Conservation (phyloP, 306 rosid genomes). For the Mucuna pruriens region DNA sequence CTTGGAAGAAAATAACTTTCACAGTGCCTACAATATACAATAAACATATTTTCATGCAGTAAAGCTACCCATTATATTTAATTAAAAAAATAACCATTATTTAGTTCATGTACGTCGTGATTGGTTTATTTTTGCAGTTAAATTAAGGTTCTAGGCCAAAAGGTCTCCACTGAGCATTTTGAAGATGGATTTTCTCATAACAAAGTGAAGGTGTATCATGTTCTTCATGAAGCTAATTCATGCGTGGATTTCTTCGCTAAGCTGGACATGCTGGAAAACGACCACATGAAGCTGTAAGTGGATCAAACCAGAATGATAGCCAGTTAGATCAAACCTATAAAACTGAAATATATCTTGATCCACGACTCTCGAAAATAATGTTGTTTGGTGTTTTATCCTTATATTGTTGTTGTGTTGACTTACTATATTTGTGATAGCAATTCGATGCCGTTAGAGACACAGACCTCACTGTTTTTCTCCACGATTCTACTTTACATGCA, state of each 20-base stretch:
- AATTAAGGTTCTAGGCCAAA: background rate
- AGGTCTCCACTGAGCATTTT: background rate
- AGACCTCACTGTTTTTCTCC: background rate
- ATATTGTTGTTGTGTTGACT: background rate
- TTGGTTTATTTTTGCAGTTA: background rate
- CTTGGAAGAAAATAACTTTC: constrained; percentile 24
- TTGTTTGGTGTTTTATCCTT: background rate
- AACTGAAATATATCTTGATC: background rate
- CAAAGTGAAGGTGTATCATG: background rate
- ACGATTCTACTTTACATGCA: background rate
- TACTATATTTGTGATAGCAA: background rate
- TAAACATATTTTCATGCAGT: background rate
- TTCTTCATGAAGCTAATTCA: background rate
- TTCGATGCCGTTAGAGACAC: background rate
- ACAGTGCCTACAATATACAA: background rate
- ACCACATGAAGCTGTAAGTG: background rate
- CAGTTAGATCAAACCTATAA: background rate
- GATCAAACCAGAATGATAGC: background rate
- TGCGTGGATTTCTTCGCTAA: background rate
- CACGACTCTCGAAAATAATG: background rate
- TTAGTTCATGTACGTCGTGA: background rate
- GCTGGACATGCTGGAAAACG: background rate
- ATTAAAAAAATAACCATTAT: background rate
- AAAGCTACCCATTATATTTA: background rate
- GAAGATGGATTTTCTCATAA: background rate